Base-by-base conservation (phyloP, 2,329 filamentous ascomycete genomes). In the Pyrenophora graminea region DNA sequence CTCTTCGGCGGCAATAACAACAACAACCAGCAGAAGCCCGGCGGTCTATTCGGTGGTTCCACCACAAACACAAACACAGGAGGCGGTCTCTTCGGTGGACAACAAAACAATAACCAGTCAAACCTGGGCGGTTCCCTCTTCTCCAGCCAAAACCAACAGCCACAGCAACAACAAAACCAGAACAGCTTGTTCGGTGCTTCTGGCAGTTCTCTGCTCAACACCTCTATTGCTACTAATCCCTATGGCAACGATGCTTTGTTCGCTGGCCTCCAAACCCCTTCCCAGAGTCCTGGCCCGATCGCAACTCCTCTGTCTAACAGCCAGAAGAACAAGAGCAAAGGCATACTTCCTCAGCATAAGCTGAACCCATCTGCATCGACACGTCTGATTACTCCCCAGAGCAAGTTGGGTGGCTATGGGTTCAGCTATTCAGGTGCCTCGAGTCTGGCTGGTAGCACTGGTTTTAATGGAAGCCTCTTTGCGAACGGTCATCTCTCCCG, bases 181-280 rank as follows among this genome's bases (percentile, higher is more conserved):
- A 74, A 70, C 55, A 77, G 80, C 61, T 58, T 85, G 19, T 85
- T 85, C 57, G 82, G 83, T n/a, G 72, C 68, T 41, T 77, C 77
- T 6, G 79, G 80, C 48, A 80, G 79, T 52, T 67, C 68, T 18
- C 39, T 71, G 34, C 78, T 82, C 53, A 78, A 80, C 55, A 81
- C 81, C 41, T 72, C 68, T 18, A 77, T 79, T 58, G 76, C 89
- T 66, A 91, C 86, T n/a, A 91, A 89, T 45, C 93, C 95, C 0
- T 99, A 96, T 67, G 94, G 94, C 34, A 91, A 90, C 45, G 85
- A 90, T 39, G 90, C 91, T 1, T 82, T 99, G 17, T 97, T 97
- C 73, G 84, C 86, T 27, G 88, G 86, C 45, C 77, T 97, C 13
- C 80, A 80, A 61, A 69, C 85, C 68, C 75, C 89, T 75, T 76